phyloP scores from a whole-genome alignment of 305 asterid species.

The Fraxinus ornus region DNA sequence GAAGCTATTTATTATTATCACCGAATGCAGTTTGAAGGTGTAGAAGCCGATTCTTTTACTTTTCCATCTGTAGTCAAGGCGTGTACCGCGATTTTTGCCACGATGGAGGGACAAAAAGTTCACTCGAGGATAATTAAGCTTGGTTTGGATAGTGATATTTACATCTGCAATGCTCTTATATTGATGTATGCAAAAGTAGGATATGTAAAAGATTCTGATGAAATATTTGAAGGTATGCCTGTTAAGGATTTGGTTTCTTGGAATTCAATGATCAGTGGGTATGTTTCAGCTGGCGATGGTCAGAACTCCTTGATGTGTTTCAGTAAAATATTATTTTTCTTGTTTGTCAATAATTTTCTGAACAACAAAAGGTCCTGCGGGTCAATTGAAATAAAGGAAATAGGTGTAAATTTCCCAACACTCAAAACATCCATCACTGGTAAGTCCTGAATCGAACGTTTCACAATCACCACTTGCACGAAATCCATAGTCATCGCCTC shows the following conservation, averaged over 20 bases:
- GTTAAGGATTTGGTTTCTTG: constrained; percentile 58
- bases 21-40: constrained; percentile 46
- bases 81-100: constrained; percentile 36
- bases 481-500: constrained; percentile 70
- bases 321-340: too few relatives aligned
- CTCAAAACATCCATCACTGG: constrained; percentile 71
- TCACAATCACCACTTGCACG: constrained; percentile 74
- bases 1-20: constrained; percentile 49
- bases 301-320: constrained; percentile 41
- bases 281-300: constrained; percentile 47
- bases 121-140: constrained; percentile 50
- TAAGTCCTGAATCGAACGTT: constrained; percentile 72
- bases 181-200: constrained; percentile 61
- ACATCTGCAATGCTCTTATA: constrained; percentile 54
- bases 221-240: constrained; percentile 46
- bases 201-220: constrained; percentile 41
- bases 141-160: constrained; percentile 54
- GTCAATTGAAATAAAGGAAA: too few relatives aligned
- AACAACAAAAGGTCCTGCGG: too few relatives aligned
- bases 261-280: constrained; percentile 68
- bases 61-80: constrained; percentile 67
- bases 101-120: constrained; percentile 46
- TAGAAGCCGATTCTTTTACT: constrained; percentile 46
- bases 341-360: too few relatives aligned
- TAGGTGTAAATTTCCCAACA: too few relatives aligned